A percentile compares a stretch with the other conserved stretches of the same genome.
Evolutionary conservation across 345 rosid species (phyloP).

Genomic region (Camelina sativa): DNA sequence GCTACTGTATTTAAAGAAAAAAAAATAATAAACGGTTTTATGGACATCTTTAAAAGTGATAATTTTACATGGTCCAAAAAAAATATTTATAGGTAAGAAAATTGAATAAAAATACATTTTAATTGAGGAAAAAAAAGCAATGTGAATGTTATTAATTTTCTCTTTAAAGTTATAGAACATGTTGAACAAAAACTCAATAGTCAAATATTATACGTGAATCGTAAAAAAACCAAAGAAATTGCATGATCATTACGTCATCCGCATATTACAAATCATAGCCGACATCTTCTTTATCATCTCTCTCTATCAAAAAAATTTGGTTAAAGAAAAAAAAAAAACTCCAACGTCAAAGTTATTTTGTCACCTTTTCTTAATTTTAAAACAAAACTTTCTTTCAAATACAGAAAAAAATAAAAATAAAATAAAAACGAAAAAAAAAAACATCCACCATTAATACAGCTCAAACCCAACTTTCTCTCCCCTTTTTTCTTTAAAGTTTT

Average conservation of each 20-base stretch:
- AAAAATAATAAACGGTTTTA: too few relatives aligned
- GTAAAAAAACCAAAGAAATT: neutral
- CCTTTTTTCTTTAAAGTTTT: conserved; percentile 43
- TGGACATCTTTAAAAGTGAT: too few relatives aligned
- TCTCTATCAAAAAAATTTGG: neutral
- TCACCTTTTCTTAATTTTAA: neutral
- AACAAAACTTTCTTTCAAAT: too few relatives aligned
- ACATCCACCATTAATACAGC: conserved; percentile 42
- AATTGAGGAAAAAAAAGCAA: neutral
- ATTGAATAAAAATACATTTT: too few relatives aligned
- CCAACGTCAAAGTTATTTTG: conserved; percentile 7
- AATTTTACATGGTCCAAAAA: too few relatives aligned
- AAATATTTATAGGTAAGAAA: too few relatives aligned
- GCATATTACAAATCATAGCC: conserved; percentile 5
- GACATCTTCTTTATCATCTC: conserved; percentile 28
- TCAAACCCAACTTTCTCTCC: conserved; percentile 47
- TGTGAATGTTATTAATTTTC: neutral
- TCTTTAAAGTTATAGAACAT: neutral
- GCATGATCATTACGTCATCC: conserved; percentile 29
- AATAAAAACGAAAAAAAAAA: neutral
- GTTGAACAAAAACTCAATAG: neutral
- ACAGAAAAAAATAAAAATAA: neutral
- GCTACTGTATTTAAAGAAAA: too few relatives aligned
- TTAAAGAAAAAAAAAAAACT: conserved; percentile 1
- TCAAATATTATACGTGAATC: neutral